Percentiles rank a stretch among this genome's conserved stretches.
These are phyloP conservation scores for Carex myosuroides DNA, from an alignment of 176 grass and related monocot genomes.

Conservation along the genomic window DNA sequence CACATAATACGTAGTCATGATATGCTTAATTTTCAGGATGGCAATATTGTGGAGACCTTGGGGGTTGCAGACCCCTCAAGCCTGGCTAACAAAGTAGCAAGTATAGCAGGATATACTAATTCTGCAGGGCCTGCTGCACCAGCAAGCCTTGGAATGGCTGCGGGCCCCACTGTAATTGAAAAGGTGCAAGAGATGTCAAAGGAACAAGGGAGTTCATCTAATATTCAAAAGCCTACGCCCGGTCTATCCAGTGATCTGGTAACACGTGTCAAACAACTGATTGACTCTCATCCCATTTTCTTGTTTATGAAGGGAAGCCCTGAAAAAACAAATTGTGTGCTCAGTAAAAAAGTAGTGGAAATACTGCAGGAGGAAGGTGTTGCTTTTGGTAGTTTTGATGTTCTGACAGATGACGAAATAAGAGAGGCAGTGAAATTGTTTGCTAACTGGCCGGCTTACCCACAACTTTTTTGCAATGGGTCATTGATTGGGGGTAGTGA, in stretches of 20 bases:
- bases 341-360: not conserved
- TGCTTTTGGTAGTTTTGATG: conserved; percentile 28
- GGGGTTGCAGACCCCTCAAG: conserved; percentile 24
- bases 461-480: conserved; percentile 30
- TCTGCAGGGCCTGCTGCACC: conserved; percentile 17
- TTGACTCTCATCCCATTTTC: not conserved
- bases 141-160: conserved; percentile 33
- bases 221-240: not conserved
- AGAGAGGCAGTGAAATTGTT: conserved; percentile 29
- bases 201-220: conserved; percentile 13
- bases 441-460: conserved; percentile 27
- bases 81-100: conserved; percentile 34
- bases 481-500: conserved; percentile 30
- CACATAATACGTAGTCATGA: not conserved
- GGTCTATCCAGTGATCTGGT: not conserved
- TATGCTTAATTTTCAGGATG: conserved; percentile 16
- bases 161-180: conserved; percentile 25
- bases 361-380: conserved; percentile 11
- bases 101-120: conserved; percentile 9
- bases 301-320: not conserved
- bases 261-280: not conserved
- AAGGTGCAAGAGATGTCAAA: conserved; percentile 24
- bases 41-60: conserved; percentile 29
- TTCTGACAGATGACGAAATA: conserved; percentile 20
- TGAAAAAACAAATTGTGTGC: not conserved